Percentiles rank a stretch among this genome's conserved stretches.
Evolutionary conservation across 768 basidiomycete genomes (phyloP).

Genomic region (Baorangia bicolor): DNA sequence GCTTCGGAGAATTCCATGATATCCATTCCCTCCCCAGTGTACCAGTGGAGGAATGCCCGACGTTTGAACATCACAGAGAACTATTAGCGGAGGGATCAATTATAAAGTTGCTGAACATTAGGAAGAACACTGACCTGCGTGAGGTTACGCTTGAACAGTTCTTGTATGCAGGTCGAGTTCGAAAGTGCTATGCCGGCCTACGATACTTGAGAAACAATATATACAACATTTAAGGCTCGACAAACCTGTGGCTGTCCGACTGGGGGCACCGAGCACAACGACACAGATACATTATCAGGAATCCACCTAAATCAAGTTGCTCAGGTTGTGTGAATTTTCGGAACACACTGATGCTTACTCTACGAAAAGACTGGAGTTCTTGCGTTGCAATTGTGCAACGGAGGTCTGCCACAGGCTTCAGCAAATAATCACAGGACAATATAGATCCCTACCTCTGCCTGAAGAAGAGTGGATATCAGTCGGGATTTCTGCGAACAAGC

Average conservation of each 20-base stretch:
- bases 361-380: slow-evolving; percentile 73
- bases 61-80: slow-evolving; percentile 82
- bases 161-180: slow-evolving; percentile 84
- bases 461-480: slow-evolving; percentile 11
- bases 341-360: slow-evolving; percentile 49
- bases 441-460: slow-evolving; percentile 51
- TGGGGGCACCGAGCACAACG: slow-evolving; percentile 79
- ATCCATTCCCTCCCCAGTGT: slow-evolving; percentile 91
- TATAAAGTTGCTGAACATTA: not conserved
- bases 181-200: slow-evolving; percentile 69
- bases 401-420: slow-evolving; percentile 47
- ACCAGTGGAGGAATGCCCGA: slow-evolving; percentile 88
- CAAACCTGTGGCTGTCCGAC: slow-evolving; percentile 71
- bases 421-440: slow-evolving; percentile 5
- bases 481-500: not conserved
- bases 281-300: slow-evolving; percentile 86
- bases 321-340: not conserved
- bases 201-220: slow-evolving; percentile 9
- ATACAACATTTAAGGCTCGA: not conserved
- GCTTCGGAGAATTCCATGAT: slow-evolving; percentile 80
- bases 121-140: slow-evolving; percentile 44
- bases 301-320: slow-evolving; percentile 60
- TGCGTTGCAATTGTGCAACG: slow-evolving; percentile 70
- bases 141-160: slow-evolving; percentile 75
- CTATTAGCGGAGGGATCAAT: slow-evolving; percentile 35